These are phyloP conservation scores for Cercophora sp. DNA, from an alignment of 495 filamentous ascomycete genomes.

Conservation along the genomic window DNA sequence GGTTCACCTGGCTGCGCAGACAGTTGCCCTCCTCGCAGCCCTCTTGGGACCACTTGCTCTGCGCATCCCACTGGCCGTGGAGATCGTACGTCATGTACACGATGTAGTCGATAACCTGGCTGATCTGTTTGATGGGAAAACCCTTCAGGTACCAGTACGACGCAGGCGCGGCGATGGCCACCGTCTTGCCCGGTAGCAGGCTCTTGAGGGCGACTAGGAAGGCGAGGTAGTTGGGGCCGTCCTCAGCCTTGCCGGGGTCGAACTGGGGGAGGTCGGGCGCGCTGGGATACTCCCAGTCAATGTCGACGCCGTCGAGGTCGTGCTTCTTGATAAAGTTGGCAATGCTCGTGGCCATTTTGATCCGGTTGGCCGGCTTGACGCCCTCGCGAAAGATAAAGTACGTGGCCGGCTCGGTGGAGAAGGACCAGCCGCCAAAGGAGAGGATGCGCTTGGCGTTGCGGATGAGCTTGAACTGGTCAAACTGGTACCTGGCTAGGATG, in stretches of 20 bases:
- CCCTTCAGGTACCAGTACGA: slow-evolving; percentile 21
- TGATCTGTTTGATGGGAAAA: slow-evolving; percentile 21
- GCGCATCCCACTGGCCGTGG: not conserved
- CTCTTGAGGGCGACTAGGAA: slow-evolving; percentile 15
- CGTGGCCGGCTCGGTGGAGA: slow-evolving; percentile 18
- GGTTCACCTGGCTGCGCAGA: slow-evolving; percentile 40
- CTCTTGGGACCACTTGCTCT: not conserved
- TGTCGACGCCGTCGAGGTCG: slow-evolving; percentile 29
- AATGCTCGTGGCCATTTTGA: slow-evolving; percentile 24
- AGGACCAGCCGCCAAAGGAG: slow-evolving; percentile 37
- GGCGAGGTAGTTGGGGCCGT: slow-evolving; percentile 17
- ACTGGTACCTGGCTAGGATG: not conserved
- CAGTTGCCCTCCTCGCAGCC: slow-evolving; percentile 29
- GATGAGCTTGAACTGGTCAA: slow-evolving; percentile 15
- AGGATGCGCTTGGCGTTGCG: slow-evolving; percentile 27
- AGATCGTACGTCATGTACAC: slow-evolving; percentile 9
- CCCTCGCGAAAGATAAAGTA: slow-evolving; percentile 21
- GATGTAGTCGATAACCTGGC: slow-evolving; percentile 27
- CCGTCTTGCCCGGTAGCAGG: slow-evolving; percentile 9
- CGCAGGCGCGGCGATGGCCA: slow-evolving; percentile 27
- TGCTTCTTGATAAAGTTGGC: slow-evolving; percentile 22
- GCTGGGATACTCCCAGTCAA: slow-evolving; percentile 40
- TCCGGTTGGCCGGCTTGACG: slow-evolving; percentile 18
- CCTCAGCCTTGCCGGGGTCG: slow-evolving; percentile 13
- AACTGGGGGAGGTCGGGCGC: slow-evolving; percentile 27